Evolutionary conservation across 208 protist species (phyloP), one percentile per base, ranked within the genome.

Genomic region (Leishmania braziliensis): DNA sequence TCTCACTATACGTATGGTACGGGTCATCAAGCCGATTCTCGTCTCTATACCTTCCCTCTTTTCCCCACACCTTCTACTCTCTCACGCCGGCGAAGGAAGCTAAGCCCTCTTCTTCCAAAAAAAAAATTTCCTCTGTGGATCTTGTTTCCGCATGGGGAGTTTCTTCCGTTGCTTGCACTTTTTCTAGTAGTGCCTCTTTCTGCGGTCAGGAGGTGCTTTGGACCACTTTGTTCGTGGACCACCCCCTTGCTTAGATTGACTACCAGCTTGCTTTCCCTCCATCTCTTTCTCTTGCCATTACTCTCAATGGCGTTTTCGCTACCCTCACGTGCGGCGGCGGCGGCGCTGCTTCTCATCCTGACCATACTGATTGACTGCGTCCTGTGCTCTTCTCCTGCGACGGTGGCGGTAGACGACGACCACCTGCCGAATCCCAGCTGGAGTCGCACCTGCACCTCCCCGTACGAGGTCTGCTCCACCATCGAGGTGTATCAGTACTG

Each of bases 401-500:
- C 20, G 3, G 53, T 77, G 51, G 23, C 0, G 36, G 82, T 65
- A 0, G 60, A 23, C 46, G 48, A 78, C 5, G 84, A 84, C 20
- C 68, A 80, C 46, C 85, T 89, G 12, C 88, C 88, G 6, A 77
- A 53, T 3, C 88, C 90, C 0, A 60, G 5, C 12, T 93, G 90
- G 90, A 65, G 58, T 3, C 51, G 8, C 63, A 63, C 77, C 68
- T 93, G 90, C 72, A 79, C 26, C 9, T 20, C 75, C 2, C 76
- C 76, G 3, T 91, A 84, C 63, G 58, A 62, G 12, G 69, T 83
- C 0, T 93, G 90, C 66, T 79, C 90, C 39, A 85, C 80, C 53
- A 81, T 93, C 10, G 65, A 82, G 79, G 76, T 69, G 56, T 84
- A 91, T 80, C 78, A 84, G 66, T 51, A 86, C 77, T 88, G 90